Conservation (phyloP, 495 filamentous ascomycete species). For the Aspergillus bertholletiae region DNA sequence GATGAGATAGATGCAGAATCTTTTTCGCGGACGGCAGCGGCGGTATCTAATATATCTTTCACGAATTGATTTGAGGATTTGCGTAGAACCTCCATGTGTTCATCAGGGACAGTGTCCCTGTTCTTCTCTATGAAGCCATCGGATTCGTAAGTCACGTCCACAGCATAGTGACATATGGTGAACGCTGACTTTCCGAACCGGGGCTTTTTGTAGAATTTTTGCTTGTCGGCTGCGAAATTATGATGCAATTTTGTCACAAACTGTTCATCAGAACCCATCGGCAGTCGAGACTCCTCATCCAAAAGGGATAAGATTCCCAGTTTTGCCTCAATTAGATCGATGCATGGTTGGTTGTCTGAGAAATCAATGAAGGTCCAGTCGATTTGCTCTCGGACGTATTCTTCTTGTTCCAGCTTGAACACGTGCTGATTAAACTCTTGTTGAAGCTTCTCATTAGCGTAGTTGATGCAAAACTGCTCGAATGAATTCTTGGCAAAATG, state of each 20-base stretch:
- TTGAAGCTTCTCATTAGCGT: conserved; percentile 98
- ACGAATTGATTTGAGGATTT: conserved; percentile 85
- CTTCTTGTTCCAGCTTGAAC: conserved; percentile 99
- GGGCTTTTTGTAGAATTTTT: conserved; percentile 98
- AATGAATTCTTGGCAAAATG: conserved; percentile 99
- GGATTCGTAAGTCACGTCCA: conserved; percentile 99
- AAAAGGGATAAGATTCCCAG: conserved; percentile 88
- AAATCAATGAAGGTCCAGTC: conserved; percentile 99
- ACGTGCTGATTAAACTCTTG: conserved; percentile 99
- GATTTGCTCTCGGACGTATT: conserved; percentile 94
- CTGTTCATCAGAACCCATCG: conserved; percentile 95
- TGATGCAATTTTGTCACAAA: conserved; percentile 98
- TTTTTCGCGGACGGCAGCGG: conserved; percentile 84
- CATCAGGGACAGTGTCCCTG: conserved; percentile 95
- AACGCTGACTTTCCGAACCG: conserved; percentile 97
- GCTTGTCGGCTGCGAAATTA: conserved; percentile 86
- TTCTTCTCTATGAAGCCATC: conserved; percentile 99
- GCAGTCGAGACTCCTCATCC: conserved; percentile 93
- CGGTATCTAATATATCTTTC: conserved; percentile 76
- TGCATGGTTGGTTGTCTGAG: conserved; percentile 99
- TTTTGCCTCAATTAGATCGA: conserved; percentile 97
- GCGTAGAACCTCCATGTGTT: conserved; percentile 90
- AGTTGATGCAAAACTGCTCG: conserved; percentile 99
- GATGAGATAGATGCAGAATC: conserved; percentile 72
- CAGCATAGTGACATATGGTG: conserved; percentile 97